Evolutionary conservation across 2,329 filamentous ascomycete genomes (phyloP), one percentile per base, ranked within the genome.

Genomic region (Neoscytalidium dimidiatum): DNA sequence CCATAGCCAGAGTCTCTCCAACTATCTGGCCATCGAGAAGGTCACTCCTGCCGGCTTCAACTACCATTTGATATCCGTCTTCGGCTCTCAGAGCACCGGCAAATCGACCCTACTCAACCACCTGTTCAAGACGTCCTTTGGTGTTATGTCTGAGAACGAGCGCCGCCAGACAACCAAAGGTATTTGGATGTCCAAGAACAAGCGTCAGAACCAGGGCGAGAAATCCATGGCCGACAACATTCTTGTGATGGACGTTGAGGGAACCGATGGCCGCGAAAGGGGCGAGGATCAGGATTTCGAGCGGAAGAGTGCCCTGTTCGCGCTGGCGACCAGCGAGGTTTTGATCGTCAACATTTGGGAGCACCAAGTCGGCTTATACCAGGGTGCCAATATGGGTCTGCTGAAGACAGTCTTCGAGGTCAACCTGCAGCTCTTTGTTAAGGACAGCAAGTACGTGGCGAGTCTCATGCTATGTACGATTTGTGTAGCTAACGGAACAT

Each of bases 101-200:
- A 99, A 99, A 82, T 98, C 95, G 51, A 99, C 95, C 5, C 86
- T 99, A 51, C 88, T 99, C 69, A 99, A 99, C 82, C 85, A 94
- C 79, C 88, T 99, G 65, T 99, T 99, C 77, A 92, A 92, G 68
- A 99, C 95, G 70, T 86, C 94, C 65, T 99, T 99, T 82, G 94
- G 92, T 71, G 94, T 99, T 76, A 99, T 99, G 95, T 92, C 92
- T 72, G 95, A 99, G 84, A 85, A 88, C 68, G 93, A 97, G 78
- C 88, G 95, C 69, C 89, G 93, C 67, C 95, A 99, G 84, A 99
- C 95, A 0, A 99, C 95, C 49, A 99, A 98, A 83, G 95, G 95
- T 75, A 99, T 99, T 77, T 99, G 95, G 95, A 90, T 99, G 90
- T 96, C 94, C 69, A 96, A 97, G 83, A 98, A 98, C 81, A 97